phyloP scores from a whole-genome alignment of 192 early-diverging fungal species.

The Bifiguratus adelaidae region DNA sequence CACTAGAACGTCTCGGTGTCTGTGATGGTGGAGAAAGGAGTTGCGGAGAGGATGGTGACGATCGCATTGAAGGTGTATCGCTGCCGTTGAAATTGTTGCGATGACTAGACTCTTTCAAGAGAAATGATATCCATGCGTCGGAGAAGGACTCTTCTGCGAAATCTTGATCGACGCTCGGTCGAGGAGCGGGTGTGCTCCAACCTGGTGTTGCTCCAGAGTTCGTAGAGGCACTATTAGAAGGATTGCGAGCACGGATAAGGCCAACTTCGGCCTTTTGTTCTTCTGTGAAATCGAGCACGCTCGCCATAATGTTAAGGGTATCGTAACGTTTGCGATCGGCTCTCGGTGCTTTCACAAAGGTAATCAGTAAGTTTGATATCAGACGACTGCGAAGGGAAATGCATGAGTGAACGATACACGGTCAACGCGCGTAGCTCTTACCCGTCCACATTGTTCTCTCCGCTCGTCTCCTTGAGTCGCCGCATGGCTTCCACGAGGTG shows the following conservation, averaged over 20 bases:
- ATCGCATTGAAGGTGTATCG: too few species aligned
- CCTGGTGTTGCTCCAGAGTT: background rate
- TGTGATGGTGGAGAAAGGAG: too few species aligned
- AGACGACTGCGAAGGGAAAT: slow-evolving; percentile 49
- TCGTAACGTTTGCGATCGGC: slow-evolving; percentile 90
- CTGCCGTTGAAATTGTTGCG: too few species aligned
- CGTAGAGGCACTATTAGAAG: background rate
- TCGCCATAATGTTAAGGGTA: slow-evolving; percentile 82
- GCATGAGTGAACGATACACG: background rate
- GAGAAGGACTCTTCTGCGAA: slow-evolving; percentile 47
- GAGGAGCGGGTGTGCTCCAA: background rate
- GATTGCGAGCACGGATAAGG: slow-evolving; percentile 52
- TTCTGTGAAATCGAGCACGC: slow-evolving; percentile 76
- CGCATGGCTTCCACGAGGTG: slow-evolving; percentile 90
- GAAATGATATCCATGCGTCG: slow-evolving; percentile 73
- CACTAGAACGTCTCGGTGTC: too few species aligned
- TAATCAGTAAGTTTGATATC: slow-evolving; percentile 82
- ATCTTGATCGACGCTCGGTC: background rate
- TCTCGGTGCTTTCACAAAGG: slow-evolving; percentile 72
- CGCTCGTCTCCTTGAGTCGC: slow-evolving; percentile 66
- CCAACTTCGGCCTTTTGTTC: slow-evolving; percentile 82
- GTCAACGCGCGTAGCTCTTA: background rate
- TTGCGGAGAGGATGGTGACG: too few species aligned
- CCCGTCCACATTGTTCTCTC: slow-evolving; percentile 53
- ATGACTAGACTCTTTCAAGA: slow-evolving; percentile 59